Evolutionary conservation across 2,329 filamentous ascomycete species (phyloP).

Genomic region (Botrytis deweyae): DNA sequence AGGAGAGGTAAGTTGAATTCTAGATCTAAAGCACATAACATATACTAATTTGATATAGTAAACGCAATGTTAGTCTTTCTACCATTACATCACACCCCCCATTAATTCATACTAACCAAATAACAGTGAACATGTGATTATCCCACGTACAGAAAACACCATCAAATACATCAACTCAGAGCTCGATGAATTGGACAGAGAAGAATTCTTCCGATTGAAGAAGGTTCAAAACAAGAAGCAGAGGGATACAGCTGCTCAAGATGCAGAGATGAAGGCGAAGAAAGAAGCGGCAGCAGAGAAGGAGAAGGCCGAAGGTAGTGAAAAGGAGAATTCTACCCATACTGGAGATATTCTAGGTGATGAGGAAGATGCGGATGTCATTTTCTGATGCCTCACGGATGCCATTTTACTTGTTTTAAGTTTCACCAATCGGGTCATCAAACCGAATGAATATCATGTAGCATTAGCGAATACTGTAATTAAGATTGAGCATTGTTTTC

Average conservation of each 20-base stretch:
- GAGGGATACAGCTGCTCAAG: slow-evolving; percentile 68
- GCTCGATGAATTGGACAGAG: slow-evolving; percentile 92
- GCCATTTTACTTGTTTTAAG: slow-evolving; percentile 7
- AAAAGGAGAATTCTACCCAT: slow-evolving; percentile 45
- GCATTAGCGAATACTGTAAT: slow-evolving; percentile 32
- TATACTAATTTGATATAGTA: slow-evolving; percentile 51
- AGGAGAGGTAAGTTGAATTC: slow-evolving; percentile 67
- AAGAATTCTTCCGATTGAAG: slow-evolving; percentile 97
- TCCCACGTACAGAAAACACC: slow-evolving; percentile 97
- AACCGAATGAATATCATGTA: slow-evolving; percentile 30
- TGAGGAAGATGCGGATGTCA: slow-evolving; percentile 79
- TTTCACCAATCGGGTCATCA: not conserved
- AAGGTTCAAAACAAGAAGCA: slow-evolving; percentile 89
- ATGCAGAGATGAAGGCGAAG: slow-evolving; percentile 74
- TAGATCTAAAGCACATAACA: slow-evolving; percentile 26
- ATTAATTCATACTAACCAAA: slow-evolving; percentile 24
- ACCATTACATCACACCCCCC: not conserved
- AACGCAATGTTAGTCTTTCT: slow-evolving; percentile 75
- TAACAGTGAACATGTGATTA: slow-evolving; percentile 83
- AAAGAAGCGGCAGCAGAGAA: slow-evolving; percentile 59
- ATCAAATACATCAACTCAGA: slow-evolving; percentile 99
- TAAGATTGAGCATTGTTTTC: slow-evolving; percentile 17
- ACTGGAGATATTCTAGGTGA: slow-evolving; percentile 69
- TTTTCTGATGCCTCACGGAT: slow-evolving; percentile 57
- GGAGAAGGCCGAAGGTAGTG: slow-evolving; percentile 41